Evolutionary conservation across 108 stramenopile genomes (phyloP), one percentile per base, ranked within the genome.

Genomic region (Pseudonitzschia pungens): DNA sequence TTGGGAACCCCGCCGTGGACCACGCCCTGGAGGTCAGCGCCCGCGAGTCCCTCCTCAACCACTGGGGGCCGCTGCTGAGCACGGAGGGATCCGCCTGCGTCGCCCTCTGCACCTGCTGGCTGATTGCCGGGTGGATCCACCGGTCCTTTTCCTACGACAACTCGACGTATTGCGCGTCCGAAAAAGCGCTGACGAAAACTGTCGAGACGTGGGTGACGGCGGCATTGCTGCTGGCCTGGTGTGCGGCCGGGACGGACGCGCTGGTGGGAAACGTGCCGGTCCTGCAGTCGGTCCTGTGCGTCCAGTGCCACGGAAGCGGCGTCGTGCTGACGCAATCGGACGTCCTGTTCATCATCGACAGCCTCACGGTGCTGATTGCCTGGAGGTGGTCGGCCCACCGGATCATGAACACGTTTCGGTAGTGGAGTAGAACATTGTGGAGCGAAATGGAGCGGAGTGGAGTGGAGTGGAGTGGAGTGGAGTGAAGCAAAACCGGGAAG

Each of bases 331-430:
- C 87, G 29, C 84, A 81, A 44, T 87, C 88, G 0, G 92, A 93
- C 78, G 75, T 84, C 0, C 71, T 86, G 48, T 93, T 79, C 68
- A 83, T 93, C 45, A 84, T 93, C 57, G 92, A 90, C 82, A 81
- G 77, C 21, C 67, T 87, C 70, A 80, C 83, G 22, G 82, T 91
- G 5, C 68, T 93, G 58, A 69, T 81, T n/a, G 77, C 81, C 44
- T 93, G 92, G 92, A 79, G 92, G 75, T 86, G 77, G 68, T 72
- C 89, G 66, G 84, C 83, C 29, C 84, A 84, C 66, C 66, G 58
- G 32, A 70, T 92, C 32, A 48, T 84, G 60, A 79, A 84, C 11
- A 76, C 40, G 10, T 76, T 76, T 55, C 54, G 54, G 54, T 55
- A 26, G 26, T 51, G 50, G 36, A 2, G 6, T 36, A 6, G 36